Evolutionary conservation across 1,284 basidiomycete genomes (phyloP).

Genomic region (Microbotryum saponariae): DNA sequence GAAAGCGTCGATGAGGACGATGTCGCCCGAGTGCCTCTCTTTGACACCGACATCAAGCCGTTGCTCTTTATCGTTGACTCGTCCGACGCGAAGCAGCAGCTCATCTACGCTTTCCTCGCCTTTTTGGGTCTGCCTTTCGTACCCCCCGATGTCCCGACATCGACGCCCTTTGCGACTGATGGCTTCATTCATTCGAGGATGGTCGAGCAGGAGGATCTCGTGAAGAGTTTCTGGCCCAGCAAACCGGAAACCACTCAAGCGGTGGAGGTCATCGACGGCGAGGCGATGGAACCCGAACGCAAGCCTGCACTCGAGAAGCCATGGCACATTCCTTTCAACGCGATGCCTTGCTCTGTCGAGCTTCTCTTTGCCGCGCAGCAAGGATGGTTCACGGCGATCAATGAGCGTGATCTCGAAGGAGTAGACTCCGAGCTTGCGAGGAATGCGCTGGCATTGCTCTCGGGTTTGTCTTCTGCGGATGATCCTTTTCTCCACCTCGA

Average conservation of each 20-base stretch:
- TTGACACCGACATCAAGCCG: slow-evolving; percentile 60
- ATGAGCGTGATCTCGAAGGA: slow-evolving; percentile 33
- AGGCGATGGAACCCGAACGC: slow-evolving; percentile 43
- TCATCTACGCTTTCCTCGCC: slow-evolving; percentile 68
- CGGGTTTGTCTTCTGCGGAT: not conserved
- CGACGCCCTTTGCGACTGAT: slow-evolving; percentile 40
- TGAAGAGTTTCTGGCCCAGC: slow-evolving; percentile 35
- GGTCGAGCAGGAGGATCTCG: slow-evolving; percentile 27
- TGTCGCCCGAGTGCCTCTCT: slow-evolving; percentile 71
- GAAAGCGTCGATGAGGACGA: slow-evolving; percentile 47
- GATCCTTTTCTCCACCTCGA: slow-evolving; percentile 38
- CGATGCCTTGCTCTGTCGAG: slow-evolving; percentile 32
- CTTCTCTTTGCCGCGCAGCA: slow-evolving; percentile 22
- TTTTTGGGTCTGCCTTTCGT: slow-evolving; percentile 59
- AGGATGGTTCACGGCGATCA: slow-evolving; percentile 42
- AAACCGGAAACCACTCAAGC: slow-evolving; percentile 10
- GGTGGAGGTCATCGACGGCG: slow-evolving; percentile 41
- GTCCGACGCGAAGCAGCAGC: slow-evolving; percentile 51
- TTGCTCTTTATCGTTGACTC: slow-evolving; percentile 58
- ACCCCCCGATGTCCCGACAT: slow-evolving; percentile 43
- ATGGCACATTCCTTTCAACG: slow-evolving; percentile 32
- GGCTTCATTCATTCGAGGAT: slow-evolving; percentile 40
- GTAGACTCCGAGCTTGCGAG: slow-evolving; percentile 38
- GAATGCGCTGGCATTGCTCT: slow-evolving; percentile 23
- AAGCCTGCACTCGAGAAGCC: slow-evolving; percentile 26